Conservation (phyloP, 1,139 yeast genomes). For the Candida pseudoviswanathii region DNA sequence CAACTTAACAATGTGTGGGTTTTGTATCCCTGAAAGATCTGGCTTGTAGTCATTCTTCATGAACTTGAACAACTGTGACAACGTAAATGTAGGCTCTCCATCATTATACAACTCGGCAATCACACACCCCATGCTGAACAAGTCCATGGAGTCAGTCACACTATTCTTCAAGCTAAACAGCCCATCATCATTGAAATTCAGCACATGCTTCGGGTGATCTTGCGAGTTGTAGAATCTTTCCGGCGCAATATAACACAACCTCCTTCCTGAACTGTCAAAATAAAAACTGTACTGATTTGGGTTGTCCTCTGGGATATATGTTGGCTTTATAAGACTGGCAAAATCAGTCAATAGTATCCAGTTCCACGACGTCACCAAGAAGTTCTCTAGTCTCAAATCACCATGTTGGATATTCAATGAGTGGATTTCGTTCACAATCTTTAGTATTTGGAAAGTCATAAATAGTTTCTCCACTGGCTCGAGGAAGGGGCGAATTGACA, state of each 20-base stretch:
- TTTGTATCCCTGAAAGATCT: slow-evolving; percentile 55
- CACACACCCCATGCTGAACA: slow-evolving; percentile 89
- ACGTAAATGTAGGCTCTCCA: slow-evolving; percentile 82
- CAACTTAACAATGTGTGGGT: slow-evolving; percentile 43
- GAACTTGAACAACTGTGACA: slow-evolving; percentile 85
- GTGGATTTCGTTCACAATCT: slow-evolving; percentile 66
- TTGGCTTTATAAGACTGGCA: slow-evolving; percentile 77
- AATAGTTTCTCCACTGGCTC: slow-evolving; percentile 82
- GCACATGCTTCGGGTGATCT: slow-evolving; percentile 18
- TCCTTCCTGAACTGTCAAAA: slow-evolving; percentile 85
- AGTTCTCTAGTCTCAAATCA: slow-evolving; percentile 87
- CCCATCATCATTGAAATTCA: slow-evolving; percentile 32
- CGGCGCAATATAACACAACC: slow-evolving; percentile 92
- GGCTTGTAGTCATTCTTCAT: slow-evolving; percentile 70
- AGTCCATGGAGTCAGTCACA: slow-evolving; percentile 75
- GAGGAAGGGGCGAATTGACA: slow-evolving; percentile 85
- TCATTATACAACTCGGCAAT: slow-evolving; percentile 88
- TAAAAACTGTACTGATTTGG: slow-evolving; percentile 93
- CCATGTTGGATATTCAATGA: slow-evolving; percentile 70
- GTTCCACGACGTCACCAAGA: slow-evolving; percentile 84
- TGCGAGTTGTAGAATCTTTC: slow-evolving; percentile 67
- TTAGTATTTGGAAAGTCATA: slow-evolving; percentile 77
- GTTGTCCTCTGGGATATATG: slow-evolving; percentile 85
- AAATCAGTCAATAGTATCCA: slow-evolving; percentile 86
- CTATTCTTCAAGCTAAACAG: slow-evolving; percentile 25